Base-by-base conservation (phyloP, 2,329 filamentous ascomycete species). In the Thermochaetoides dissita region DNA sequence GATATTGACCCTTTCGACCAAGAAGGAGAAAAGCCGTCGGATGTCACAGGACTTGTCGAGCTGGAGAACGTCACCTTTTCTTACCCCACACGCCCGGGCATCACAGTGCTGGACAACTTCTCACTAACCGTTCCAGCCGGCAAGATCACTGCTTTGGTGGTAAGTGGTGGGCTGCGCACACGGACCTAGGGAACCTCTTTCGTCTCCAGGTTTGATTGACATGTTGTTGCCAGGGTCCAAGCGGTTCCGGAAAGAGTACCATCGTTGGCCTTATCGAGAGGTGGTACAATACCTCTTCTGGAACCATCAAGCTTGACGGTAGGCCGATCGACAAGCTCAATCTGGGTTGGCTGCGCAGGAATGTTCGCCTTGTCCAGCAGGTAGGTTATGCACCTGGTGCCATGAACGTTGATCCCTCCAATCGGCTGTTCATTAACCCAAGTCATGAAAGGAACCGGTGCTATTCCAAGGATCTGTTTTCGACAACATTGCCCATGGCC, bases 251-350 rank as follows among this genome's bases (percentile, higher is more conserved):
- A 1, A 57, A 57, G 37, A 52, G 49, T 11, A 56, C 53, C 6
- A 50, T 57, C 3, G 65, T 77, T 6, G 69, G 68, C 0, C 56
- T 79, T 2, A 49, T 78, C 1, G 72, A 78, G 51, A 57, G 77
- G 7, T 80, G 78, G 64, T 81, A 50, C 37, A 36, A 30, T 6
- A 49, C 51, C 3, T 34, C 38, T 6, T 43, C 46, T 0, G 59
- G 59, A 0, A 24, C 32, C 8, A 54, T 62, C 37, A 49, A 40
- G n/a, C 42, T 61, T 0, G 58, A 58, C 29, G 58, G 55, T 2
- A 39, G 41, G 2, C 40, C 47, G 1, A 48, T 62, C 8, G 39
- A 52, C 1, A 44, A 47, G 0, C 47, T 57, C 6, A 59, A 60
- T 11, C 34, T 57, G 6, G 43, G 43, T 7, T 60, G 57, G 57